Percentiles rank a stretch among this genome's conserved stretches.
Conservation (phyloP, 768 basidiomycete genomes). For the Suillus occidentalis region DNA sequence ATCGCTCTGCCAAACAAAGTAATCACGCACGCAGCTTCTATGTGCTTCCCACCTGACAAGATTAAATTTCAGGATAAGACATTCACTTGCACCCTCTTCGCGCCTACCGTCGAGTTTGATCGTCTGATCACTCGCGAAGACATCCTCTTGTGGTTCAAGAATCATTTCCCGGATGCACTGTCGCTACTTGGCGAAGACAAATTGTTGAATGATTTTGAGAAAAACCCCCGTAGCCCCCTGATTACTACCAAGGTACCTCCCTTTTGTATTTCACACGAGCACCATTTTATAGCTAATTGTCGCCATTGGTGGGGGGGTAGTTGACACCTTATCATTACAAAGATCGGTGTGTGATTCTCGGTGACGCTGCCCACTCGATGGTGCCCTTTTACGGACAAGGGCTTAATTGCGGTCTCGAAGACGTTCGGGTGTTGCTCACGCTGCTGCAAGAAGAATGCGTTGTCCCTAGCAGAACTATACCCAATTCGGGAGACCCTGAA, state of each 20-base stretch:
- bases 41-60: slow-evolving; percentile 26
- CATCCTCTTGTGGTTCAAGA: slow-evolving; percentile 73
- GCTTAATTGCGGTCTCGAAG: slow-evolving; percentile 95
- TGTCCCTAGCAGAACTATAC: slow-evolving; percentile 39
- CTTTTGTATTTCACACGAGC: slow-evolving; percentile 19
- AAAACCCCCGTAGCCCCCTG: slow-evolving; percentile 85
- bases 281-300: slow-evolving; percentile 20
- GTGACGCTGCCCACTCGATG: slow-evolving; percentile 97
- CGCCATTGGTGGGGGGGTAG: slow-evolving; percentile 39
- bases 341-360: slow-evolving; percentile 84
- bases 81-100: slow-evolving; percentile 96
- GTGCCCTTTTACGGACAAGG: slow-evolving; percentile 99
- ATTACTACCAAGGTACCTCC: slow-evolving; percentile 86
- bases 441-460: slow-evolving; percentile 74
- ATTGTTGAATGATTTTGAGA: slow-evolving; percentile 73
- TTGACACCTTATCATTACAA: slow-evolving; percentile 87
- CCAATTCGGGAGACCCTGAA: slow-evolving; percentile 24
- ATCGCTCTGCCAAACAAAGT: slow-evolving; percentile 98
- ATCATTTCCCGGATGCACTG: slow-evolving; percentile 88
- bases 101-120: slow-evolving; percentile 76
- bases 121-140: slow-evolving; percentile 57
- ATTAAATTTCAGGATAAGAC: slow-evolving; percentile 74
- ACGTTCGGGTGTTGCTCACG: slow-evolving; percentile 84
- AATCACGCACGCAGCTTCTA: slow-evolving; percentile 28
- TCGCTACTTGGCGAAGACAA: slow-evolving; percentile 78